A percentile compares a stretch with the other conserved stretches of the same genome.
Evolutionary conservation across 768 basidiomycete species (phyloP).

Genomic region (Bullera alba): DNA sequence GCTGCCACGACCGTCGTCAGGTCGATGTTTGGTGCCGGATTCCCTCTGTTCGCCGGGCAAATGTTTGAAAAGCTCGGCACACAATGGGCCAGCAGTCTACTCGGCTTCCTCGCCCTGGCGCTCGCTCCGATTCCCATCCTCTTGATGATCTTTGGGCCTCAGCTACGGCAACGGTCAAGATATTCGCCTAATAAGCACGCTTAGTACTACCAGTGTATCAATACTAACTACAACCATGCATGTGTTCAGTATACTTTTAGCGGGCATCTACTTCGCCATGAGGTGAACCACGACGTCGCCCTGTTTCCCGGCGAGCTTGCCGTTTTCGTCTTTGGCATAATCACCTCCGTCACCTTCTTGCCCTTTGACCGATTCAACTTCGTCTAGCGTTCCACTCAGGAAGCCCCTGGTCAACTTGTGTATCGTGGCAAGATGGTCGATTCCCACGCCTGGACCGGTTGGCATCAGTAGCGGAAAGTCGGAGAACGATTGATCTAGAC

Average conservation of each 20-base stretch:
- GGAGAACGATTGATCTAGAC: constrained; percentile 40
- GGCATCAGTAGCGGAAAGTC: constrained; percentile 40
- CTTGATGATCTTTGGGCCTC: constrained; percentile 34
- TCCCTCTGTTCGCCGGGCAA: constrained; percentile 45
- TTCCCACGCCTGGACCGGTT: constrained; percentile 9
- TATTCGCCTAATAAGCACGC: constrained; percentile 29
- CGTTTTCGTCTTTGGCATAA: constrained; percentile 16
- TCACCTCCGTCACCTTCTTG: constrained; percentile 26
- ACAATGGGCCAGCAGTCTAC: constrained; percentile 46
- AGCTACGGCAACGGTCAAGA: constrained; percentile 32
- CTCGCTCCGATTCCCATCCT: constrained; percentile 44
- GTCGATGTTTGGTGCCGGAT: constrained; percentile 40
- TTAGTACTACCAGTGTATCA: too few species aligned
- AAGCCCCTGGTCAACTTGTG: constrained; percentile 32
- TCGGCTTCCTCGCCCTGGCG: constrained; percentile 44
- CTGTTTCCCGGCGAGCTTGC: constrained; percentile 22
- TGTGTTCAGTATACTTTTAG: too few species aligned
- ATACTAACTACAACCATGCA: too few species aligned
- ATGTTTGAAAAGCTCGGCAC: constrained; percentile 47
- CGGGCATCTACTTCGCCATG: constrained; percentile 10
- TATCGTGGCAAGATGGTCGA: constrained; percentile 10
- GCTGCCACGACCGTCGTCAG: constrained; percentile 43
- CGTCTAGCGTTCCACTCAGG: constrained; percentile 13
- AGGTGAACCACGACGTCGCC: constrained; percentile 39
- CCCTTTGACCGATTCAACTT: constrained; percentile 12